Base-by-base conservation (phyloP, 805 yeast genomes). In the Monosporozyma unispora region DNA sequence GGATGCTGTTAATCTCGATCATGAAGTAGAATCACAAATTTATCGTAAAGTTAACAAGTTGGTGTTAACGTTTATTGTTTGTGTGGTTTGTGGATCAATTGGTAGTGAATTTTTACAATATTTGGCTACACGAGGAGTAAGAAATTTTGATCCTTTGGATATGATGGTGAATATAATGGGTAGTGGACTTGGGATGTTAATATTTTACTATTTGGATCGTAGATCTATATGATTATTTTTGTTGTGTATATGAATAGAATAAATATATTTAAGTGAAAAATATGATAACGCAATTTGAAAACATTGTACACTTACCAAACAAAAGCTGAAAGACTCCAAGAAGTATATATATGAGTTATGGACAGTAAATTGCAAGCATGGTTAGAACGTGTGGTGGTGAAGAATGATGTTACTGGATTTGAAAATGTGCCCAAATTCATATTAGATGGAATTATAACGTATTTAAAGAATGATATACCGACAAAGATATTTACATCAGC, bases 141-240 rank as follows among this genome's bases (percentile, higher is more conserved):
- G 86, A 47, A 63, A 64, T 0, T 80, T 79, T 60, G 86, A 80
- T 52, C 44, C 58, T 1, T 44, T 54, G 44, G 86, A 80, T 57
- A 79, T 80, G 18, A 45, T 62, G 1, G 61, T 58, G 31, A 72
- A 72, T 49, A 48, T 67, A 0, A 4, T 51, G 3, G 75, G 75
- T 1, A 53, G 61, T 41, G 4, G 14, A 49, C 3, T 18, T 52
- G 11, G 69, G 64, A 48, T 64, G 16, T 48, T 33, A 5, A 16
- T 54, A 18, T 37, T 37, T 18, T 18, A 37, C 23, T 25, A 25
- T n/a, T n/a, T n/a, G n/a, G n/a, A n/a, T 35, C 2, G 39, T 35
- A 18, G 7, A 4, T 12, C 11, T 35, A 35, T 35, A 35, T n/a
- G 18, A 9, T 9, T 37, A 19, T 37, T 18, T 18, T 3, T 37